phyloP scores from a whole-genome alignment of 139 green algal species.

The Micromonas commoda region DNA sequence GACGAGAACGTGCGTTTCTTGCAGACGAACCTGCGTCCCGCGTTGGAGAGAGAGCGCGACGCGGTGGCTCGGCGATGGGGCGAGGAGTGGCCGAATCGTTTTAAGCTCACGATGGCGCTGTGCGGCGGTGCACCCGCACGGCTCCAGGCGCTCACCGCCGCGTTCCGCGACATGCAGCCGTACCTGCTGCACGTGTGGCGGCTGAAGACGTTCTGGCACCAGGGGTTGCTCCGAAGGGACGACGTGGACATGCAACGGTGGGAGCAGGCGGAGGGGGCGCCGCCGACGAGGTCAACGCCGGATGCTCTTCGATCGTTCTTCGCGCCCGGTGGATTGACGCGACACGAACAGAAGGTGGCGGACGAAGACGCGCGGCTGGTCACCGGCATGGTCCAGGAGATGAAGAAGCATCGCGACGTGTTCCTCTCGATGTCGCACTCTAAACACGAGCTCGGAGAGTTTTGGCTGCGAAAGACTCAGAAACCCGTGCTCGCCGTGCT shows the following conservation, averaged over 20 bases:
- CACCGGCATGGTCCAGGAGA: neutral
- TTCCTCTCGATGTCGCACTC: neutral
- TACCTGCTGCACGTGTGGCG: constrained; percentile 1
- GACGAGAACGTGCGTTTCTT: neutral
- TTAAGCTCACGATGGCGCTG: constrained; percentile 1
- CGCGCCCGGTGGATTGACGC: neutral
- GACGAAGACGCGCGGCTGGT: neutral
- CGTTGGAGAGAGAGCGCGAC: neutral
- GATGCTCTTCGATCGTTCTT: neutral
- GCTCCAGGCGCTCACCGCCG: neutral
- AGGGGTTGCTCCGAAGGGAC: neutral
- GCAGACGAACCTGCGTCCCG: neutral
- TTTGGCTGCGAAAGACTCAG: constrained; percentile 7
- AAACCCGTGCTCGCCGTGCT: constrained; percentile 12
- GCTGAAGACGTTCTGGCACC: constrained; percentile 3
- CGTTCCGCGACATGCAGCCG: neutral
- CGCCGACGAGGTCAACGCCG: neutral
- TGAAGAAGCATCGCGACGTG: neutral
- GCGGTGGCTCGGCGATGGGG: neutral
- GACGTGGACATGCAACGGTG: constrained; percentile 4
- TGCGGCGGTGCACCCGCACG: neutral
- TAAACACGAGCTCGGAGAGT: neutral
- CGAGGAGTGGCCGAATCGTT: neutral
- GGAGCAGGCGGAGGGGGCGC: neutral
- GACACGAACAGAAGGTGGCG: neutral